Conservation (phyloP, 2,329 filamentous ascomycete species). For the Cercospora berteroae region DNA sequence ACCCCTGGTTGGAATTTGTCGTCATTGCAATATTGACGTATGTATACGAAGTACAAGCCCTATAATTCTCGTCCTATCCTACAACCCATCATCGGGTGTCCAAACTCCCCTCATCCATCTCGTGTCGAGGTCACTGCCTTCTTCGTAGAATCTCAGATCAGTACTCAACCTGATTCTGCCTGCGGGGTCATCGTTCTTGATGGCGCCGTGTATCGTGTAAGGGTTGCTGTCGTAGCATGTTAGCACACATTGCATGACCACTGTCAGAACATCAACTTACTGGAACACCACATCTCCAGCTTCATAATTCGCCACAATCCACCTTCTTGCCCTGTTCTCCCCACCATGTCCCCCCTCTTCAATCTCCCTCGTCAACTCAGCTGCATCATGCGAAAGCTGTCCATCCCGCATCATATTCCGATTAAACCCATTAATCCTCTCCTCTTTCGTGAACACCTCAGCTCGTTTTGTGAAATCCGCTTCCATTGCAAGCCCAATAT, state of each 20-base stretch:
- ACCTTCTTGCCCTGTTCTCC: constrained; percentile 35
- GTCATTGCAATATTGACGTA: not conserved
- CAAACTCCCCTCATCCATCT: constrained; percentile 41
- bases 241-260: not conserved
- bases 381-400: constrained; percentile 29
- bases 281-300: constrained; percentile 54
- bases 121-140: constrained; percentile 37
- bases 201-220: constrained; percentile 44
- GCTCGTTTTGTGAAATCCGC: constrained; percentile 38
- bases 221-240: constrained; percentile 32
- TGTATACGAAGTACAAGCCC: not conserved
- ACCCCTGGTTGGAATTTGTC: not conserved
- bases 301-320: constrained; percentile 55
- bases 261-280: not conserved
- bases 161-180: constrained; percentile 44
- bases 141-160: constrained; percentile 46
- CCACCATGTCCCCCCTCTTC: not conserved
- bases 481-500: constrained; percentile 42
- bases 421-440: constrained; percentile 44
- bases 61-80: not conserved
- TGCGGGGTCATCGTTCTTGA: constrained; percentile 43
- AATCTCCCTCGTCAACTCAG: constrained; percentile 21
- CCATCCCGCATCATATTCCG: constrained; percentile 34
- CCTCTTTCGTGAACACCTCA: constrained; percentile 32
- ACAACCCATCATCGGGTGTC: constrained; percentile 39